Evolutionary conservation across 371 early-diverging fungal species (phyloP).

Genomic region (Batkoa obscura): DNA sequence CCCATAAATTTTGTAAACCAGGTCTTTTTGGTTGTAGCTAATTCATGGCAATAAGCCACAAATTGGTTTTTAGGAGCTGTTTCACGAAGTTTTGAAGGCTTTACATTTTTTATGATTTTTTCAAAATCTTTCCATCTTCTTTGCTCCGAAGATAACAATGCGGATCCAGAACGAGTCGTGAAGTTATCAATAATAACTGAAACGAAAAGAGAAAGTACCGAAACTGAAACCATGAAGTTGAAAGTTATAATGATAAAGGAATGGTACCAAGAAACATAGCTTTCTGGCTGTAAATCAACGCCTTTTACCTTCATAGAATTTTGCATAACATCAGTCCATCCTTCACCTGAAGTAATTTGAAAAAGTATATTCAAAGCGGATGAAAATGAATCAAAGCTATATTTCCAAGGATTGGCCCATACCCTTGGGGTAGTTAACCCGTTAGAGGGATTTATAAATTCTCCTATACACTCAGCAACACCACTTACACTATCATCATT

Average conservation of each 20-base stretch:
- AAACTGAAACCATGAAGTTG: conserved; percentile 38
- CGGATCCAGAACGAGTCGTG: conserved; percentile 38
- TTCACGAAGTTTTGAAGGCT: conserved; percentile 27
- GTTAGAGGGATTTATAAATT: conserved; percentile 12
- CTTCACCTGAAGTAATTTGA: conserved; percentile 48
- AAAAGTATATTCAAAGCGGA: conserved; percentile 34
- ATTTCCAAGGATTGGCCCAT: conserved; percentile 44
- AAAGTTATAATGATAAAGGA: conserved; percentile 32
- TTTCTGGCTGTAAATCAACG: conserved; percentile 6
- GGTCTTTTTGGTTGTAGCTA: neutral
- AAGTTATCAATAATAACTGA: conserved; percentile 49
- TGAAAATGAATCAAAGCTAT: conserved; percentile 46
- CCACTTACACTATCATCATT: conserved; percentile 22
- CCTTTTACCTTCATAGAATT: conserved; percentile 30
- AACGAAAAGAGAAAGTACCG: conserved; percentile 41
- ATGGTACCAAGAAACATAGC: conserved; percentile 20
- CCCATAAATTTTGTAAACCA: neutral
- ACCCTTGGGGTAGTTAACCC: conserved; percentile 26
- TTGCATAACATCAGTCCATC: conserved; percentile 43
- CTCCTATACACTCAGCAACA: conserved; percentile 17
- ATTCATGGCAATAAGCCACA: neutral
- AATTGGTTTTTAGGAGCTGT: neutral
- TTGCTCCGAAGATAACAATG: conserved; percentile 44
- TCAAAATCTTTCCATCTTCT: conserved; percentile 48
- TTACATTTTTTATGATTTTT: conserved; percentile 32